A percentile compares a stretch with the other conserved stretches of the same genome.
Conservation (phyloP, 257 asterid species). For the Petrea volubilis region DNA sequence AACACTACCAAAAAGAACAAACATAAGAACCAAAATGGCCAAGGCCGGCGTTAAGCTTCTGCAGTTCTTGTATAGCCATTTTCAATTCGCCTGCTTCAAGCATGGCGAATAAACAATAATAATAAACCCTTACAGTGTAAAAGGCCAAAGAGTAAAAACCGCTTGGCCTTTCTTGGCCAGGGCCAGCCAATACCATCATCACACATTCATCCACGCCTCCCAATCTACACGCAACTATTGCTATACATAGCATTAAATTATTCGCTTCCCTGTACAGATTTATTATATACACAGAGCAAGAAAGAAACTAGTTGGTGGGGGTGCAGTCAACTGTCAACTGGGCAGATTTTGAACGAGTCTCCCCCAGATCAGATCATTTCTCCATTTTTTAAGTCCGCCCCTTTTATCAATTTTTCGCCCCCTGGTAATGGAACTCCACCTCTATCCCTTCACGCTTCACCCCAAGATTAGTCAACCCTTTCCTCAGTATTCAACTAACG, state of each 20-base stretch:
- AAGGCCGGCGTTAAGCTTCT: too few relatives aligned
- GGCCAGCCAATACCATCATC: conserved; percentile 6
- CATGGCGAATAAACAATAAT: too few relatives aligned
- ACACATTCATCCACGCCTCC: background rate
- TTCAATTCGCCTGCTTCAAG: too few relatives aligned
- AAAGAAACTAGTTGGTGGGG: background rate
- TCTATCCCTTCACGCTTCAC: conserved; percentile 1
- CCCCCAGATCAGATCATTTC: conserved; percentile 12
- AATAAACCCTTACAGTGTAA: too few relatives aligned
- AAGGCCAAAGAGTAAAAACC: too few relatives aligned
- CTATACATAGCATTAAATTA: background rate
- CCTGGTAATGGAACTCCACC: conserved; percentile 11
- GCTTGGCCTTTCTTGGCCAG: too few relatives aligned
- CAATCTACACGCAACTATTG: background rate
- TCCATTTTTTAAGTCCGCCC: background rate
- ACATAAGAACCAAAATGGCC: too few relatives aligned
- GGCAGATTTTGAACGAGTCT: conserved; percentile 19
- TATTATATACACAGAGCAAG: background rate
- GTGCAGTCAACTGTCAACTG: conserved; percentile 25
- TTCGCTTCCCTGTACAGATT: background rate
- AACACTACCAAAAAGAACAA: too few relatives aligned
- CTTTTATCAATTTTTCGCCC: background rate
- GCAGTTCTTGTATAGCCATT: too few relatives aligned
- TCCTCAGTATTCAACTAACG: background rate
- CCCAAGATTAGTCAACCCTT: background rate